phyloP scores from a whole-genome alignment of 1,139 yeast species.

The Pichia sp. region DNA sequence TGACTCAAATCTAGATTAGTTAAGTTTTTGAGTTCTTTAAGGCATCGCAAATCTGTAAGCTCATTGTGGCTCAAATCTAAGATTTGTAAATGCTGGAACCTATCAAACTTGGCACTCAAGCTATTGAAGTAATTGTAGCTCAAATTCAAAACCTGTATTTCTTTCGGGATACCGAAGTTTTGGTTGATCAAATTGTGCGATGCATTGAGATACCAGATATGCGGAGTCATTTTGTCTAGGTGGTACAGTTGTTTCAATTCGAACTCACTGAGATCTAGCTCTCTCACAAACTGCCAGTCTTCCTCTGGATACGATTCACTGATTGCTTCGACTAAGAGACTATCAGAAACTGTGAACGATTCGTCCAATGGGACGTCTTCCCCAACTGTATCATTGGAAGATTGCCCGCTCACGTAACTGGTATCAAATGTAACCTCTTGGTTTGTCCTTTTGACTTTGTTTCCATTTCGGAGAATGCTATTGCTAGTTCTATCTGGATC shows the following conservation, averaged over 20 bases:
- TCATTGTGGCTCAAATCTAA: constrained; percentile 41
- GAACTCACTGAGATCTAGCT: constrained; percentile 37
- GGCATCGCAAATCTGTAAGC: constrained; percentile 39
- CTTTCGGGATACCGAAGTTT: constrained; percentile 46
- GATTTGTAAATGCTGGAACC: constrained; percentile 41
- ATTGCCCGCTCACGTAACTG: constrained; percentile 2
- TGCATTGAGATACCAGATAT: constrained; percentile 38
- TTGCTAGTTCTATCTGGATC: constrained; percentile 7
- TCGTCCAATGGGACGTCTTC: constrained; percentile 27
- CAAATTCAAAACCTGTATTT: constrained; percentile 38
- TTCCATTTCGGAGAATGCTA: constrained; percentile 1
- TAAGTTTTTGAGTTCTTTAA: constrained; percentile 40
- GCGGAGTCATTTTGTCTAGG: constrained; percentile 44
- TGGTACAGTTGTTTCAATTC: constrained; percentile 41
- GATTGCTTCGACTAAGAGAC: constrained; percentile 44
- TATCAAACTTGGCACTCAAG: constrained; percentile 33
- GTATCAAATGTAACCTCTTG: neutral
- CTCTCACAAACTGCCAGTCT: constrained; percentile 43
- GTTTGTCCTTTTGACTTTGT: neutral
- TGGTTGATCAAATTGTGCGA: constrained; percentile 43
- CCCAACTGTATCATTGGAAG: constrained; percentile 14
- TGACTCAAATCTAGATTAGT: constrained; percentile 39
- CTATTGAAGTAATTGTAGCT: constrained; percentile 33
- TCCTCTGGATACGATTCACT: constrained; percentile 42
- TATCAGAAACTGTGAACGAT: constrained; percentile 49